Conservation (phyloP, 23 red algal genomes). For the Gracilaria caudata region DNA sequence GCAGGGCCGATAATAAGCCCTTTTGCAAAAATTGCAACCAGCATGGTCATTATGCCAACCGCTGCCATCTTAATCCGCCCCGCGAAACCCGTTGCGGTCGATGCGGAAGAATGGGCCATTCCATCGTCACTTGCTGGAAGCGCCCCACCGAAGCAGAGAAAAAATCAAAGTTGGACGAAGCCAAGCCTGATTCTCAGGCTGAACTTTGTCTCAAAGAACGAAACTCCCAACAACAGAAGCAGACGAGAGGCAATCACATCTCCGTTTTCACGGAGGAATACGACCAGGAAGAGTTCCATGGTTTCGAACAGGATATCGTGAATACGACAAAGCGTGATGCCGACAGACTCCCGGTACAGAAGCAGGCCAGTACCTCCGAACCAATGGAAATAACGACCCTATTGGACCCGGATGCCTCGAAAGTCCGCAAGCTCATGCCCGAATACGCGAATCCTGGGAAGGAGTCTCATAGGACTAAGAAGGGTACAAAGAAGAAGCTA, state of each 20-base stretch:
- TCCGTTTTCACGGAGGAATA: not conserved
- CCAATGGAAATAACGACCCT: not conserved
- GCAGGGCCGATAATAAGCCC: not conserved
- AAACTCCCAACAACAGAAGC: not conserved
- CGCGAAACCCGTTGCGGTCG: not conserved
- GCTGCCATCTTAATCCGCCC: not conserved
- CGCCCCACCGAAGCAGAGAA: not conserved
- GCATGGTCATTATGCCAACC: not conserved
- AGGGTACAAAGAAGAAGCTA: not conserved
- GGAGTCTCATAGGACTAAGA: not conserved
- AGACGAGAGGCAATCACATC: not conserved
- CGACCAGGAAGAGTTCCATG: no score
- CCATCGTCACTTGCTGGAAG: not conserved
- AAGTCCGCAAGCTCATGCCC: no score
- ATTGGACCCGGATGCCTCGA: not conserved
- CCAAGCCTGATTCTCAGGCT: not conserved
- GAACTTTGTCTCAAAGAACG: no score
- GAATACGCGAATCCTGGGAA: not conserved
- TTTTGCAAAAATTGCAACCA: not conserved
- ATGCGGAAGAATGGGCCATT: constrained; percentile 37
- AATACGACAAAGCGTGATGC: constrained; percentile 4
- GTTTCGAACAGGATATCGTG: not conserved
- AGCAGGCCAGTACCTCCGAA: not conserved
- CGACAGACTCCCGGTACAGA: not conserved
- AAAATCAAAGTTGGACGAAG: not conserved